A percentile compares a stretch with the other conserved stretches of the same genome.
Evolutionary conservation across 805 yeast genomes (phyloP).

Genomic region (Candida pseudoglaebosa): DNA sequence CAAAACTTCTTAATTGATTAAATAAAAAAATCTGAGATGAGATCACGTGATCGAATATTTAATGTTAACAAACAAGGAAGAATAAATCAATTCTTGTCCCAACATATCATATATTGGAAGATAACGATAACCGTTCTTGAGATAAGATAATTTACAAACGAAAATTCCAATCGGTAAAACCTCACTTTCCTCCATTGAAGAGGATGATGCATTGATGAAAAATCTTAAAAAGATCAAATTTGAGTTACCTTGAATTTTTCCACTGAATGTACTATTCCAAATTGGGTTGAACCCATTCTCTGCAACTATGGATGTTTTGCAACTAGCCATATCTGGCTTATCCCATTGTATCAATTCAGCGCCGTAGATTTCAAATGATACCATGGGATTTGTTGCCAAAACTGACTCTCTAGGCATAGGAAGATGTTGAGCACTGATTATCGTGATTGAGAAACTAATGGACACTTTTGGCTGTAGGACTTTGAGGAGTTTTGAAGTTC

Average conservation of each 20-base stretch:
- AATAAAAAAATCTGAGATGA: conserved; percentile 5
- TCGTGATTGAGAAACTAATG: conserved; percentile 22
- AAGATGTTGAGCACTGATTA: conserved; percentile 82
- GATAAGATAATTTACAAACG: conserved; percentile 55
- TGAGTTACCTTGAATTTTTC: conserved; percentile 31
- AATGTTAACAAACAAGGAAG: conserved; percentile 45
- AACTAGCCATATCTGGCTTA: conserved; percentile 10
- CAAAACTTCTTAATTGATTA: background rate
- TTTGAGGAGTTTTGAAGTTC: conserved; percentile 14
- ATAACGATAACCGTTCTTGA: conserved; percentile 80
- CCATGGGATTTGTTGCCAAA: conserved; percentile 57
- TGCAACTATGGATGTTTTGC: conserved; percentile 29
- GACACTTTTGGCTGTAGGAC: conserved; percentile 5
- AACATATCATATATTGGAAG: conserved; percentile 68
- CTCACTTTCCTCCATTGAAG: conserved; percentile 1
- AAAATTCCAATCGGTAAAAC: conserved; percentile 48
- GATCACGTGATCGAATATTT: conserved; percentile 14
- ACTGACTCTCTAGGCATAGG: conserved; percentile 59
- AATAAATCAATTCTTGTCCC: conserved; percentile 69
- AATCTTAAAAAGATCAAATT: conserved; percentile 57
- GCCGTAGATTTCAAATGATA: conserved; percentile 59
- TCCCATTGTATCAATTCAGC: conserved; percentile 24
- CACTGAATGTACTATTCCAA: conserved; percentile 62
- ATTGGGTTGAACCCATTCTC: conserved; percentile 85
- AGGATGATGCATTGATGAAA: conserved; percentile 20